Percentiles rank a stretch among this genome's conserved stretches.
phyloP scores from a whole-genome alignment of 2,329 filamentous ascomycete genomes.

The Cephalotrichum gorgonifer region DNA sequence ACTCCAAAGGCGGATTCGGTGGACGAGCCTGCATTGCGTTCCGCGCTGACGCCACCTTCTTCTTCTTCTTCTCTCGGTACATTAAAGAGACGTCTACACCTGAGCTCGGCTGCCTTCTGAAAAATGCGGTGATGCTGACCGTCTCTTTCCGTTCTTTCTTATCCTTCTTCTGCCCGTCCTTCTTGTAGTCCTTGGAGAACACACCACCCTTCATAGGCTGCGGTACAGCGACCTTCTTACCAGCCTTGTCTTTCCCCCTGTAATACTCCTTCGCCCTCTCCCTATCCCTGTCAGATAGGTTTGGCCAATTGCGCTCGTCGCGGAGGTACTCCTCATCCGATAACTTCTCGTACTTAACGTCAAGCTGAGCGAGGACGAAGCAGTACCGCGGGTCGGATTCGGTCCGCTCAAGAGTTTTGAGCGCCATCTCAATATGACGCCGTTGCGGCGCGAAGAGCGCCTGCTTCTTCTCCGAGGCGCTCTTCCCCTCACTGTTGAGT shows the following conservation, averaged over 20 bases:
- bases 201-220: too few relatives aligned
- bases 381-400: slow-evolving; percentile 28
- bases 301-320: background rate
- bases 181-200: background rate
- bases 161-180: slow-evolving; percentile 13
- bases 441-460: slow-evolving; percentile 23
- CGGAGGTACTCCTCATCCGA: slow-evolving; percentile 8
- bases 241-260: background rate
- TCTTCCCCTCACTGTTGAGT: slow-evolving; percentile 21
- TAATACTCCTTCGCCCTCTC: background rate
- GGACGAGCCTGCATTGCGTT: background rate
- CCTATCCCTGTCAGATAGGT: background rate
- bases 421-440: slow-evolving; percentile 29
- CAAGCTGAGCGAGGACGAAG: slow-evolving; percentile 32
- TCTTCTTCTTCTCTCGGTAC: slow-evolving; percentile 11
- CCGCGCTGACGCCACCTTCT: background rate
- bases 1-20: background rate
- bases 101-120: slow-evolving; percentile 26
- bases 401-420: slow-evolving; percentile 18
- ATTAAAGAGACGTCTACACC: slow-evolving; percentile 19
- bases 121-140: slow-evolving; percentile 32
- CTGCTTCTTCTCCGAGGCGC: slow-evolving; percentile 26
- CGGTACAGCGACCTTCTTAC: background rate
- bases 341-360: slow-evolving; percentile 23
- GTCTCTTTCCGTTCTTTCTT: slow-evolving; percentile 16